Base-by-base conservation (phyloP, 176 grass and related monocot species). In the Phragmites australis region DNA sequence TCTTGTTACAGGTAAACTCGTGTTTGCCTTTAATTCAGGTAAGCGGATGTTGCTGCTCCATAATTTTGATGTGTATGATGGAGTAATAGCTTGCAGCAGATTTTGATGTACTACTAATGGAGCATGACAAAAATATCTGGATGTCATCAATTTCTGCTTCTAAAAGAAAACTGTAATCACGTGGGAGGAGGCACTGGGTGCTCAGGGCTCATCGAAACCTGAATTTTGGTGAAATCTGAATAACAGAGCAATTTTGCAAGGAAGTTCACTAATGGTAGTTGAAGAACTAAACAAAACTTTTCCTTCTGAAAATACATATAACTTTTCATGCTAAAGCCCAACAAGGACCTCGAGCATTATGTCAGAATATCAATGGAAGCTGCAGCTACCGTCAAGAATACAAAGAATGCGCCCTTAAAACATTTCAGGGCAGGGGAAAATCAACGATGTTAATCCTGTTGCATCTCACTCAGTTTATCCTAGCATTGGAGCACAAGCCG, bases 401-500 rank as follows among this genome's bases (percentile, higher is more conserved):
- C 15, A 88, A 83, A 83, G 72, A 65, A 40, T 78, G 52, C 11
- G 18, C 41, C 53, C 16, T 70, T 70, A 23, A 0, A 25, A 47
- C 50, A 47, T 65, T 40, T 56, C 54, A 12, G 13, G 43, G 22
- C 3, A 6, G 19, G 53, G 22, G 29, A 48, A 67, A 50, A 30
- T 17, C 29, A 45, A 59, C 11, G 48, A 14, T 25, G 40, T n/a
- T 17, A 41, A 59, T 66, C 47, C 8, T 21, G 46, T 21, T 23
- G 44, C 9, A 5, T 18, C 69, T 73, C 18, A 9, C 45, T 31
- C 17, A 1, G 6, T 64, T 4, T 32, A 31, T 82, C 16, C 17
- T 30, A 59, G n/a, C 60, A 46, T 61, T 22, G 67, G 67, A 83
- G 88, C 88, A 90, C 83, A 86, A 83, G 79, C 21, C 55, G 79